Evolutionary conservation across 495 filamentous ascomycete genomes (phyloP), one percentile per base, ranked within the genome.

Genomic region (Trichodelitschia bisporula): DNA sequence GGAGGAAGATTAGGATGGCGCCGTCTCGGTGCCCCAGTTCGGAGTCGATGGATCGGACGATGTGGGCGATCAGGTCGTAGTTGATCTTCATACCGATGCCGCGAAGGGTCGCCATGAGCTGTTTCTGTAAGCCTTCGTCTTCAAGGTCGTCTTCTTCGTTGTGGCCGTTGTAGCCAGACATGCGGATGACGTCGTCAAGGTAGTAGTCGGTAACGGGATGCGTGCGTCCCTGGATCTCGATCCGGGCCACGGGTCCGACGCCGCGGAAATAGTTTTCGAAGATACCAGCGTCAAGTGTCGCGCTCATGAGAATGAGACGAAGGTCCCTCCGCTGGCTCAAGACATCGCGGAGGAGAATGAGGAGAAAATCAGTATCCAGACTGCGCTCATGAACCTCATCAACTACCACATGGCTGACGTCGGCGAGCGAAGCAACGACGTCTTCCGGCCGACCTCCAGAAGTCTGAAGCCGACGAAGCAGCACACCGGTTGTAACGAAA

Each of bases 381-480:
- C 76, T 89, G 18, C 86, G 69, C 48, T 97, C 86, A 51, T 97
- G 86, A 14, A 97, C 89, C 50, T 97, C 86, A 43, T 97, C 86
- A 4, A 97, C 77, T 13, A 95, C 75, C 13, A 97, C 69, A 52
- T 97, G 89, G 33, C 77, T 92, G 30, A 95, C 72, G 49, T 90
- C 77, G 6, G 77, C 72, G 9, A 97, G 30, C 0, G 43, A 48
- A 28, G 67, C 66, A 10, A 77, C 67, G 4, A 90, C 64, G 40
- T 84, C 78, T 8, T 77, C 66, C 9, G 29, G 29, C 26, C 64
- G 62, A 21, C 73, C 77, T 17, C 78, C 77, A 13, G 76, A 77
- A 1, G 77, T 86, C 47, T 97, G 86, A 23, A 97, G 57, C 4
- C 79, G 66, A 32, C 89, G 58, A 11, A 97, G 62, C 23, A 97